Conservation (phyloP, 306 rosid species). For the Glycine soja region DNA sequence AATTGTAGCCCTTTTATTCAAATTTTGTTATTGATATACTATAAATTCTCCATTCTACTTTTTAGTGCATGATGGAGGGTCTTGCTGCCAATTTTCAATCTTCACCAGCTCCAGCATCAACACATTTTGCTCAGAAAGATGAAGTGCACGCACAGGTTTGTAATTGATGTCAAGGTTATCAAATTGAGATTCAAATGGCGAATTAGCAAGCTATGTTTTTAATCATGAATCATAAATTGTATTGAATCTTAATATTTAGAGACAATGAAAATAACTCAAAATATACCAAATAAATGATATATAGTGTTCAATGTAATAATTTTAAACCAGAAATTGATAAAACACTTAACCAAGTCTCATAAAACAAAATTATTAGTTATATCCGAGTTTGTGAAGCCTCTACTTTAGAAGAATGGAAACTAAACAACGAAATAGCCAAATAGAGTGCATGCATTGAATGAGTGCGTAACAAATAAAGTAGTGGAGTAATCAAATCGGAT, state of each 20-base stretch:
- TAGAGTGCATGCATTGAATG: no score
- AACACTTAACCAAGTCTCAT: no score
- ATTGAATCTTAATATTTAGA: not conserved
- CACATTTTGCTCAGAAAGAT: slow-evolving; percentile 62
- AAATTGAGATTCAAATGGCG: not conserved
- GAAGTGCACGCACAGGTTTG: slow-evolving; percentile 79
- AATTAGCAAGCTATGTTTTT: not conserved
- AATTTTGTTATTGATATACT: slow-evolving; percentile 34
- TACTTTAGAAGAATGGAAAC: no score
- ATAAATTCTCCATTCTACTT: slow-evolving; percentile 44
- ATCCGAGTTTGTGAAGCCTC: no score
- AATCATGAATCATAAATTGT: not conserved
- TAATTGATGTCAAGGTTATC: not conserved
- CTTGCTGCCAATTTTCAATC: slow-evolving; percentile 64
- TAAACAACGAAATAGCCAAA: no score
- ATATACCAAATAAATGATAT: no score
- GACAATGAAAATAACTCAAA: not conserved
- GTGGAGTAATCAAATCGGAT: no score
- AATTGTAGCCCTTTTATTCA: no score
- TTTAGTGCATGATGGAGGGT: slow-evolving; percentile 74
- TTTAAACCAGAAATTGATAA: no score
- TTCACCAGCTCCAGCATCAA: slow-evolving; percentile 53
- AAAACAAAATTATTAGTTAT: no score
- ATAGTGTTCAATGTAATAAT: no score
- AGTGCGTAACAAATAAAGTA: no score